These are phyloP conservation scores for Paramecium octaurelia DNA, from an alignment of 73 alveolate species.

Conservation along the genomic window DNA sequence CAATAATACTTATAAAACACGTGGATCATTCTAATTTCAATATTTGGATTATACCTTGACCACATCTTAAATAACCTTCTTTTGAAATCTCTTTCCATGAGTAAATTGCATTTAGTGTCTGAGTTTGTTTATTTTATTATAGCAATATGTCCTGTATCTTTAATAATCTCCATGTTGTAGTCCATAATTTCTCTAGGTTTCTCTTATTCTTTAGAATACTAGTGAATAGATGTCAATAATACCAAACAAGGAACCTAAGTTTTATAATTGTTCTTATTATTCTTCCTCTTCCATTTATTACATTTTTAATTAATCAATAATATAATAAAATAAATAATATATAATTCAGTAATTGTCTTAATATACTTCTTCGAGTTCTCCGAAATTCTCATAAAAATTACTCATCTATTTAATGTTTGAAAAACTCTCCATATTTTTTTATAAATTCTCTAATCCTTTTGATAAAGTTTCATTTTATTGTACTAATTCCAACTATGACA, in stretches of 20 bases:
- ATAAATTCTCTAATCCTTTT: background rate
- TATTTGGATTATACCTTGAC: background rate
- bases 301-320: background rate
- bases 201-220: conserved; percentile 2
- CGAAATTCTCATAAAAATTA: background rate
- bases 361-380: background rate
- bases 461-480: background rate
- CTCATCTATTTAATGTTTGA: background rate
- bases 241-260: conserved; percentile 17
- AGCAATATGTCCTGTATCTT: conserved; percentile 35
- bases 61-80: background rate
- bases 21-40: conserved; percentile 43
- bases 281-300: background rate
- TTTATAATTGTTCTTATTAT: background rate
- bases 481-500: background rate
- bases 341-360: background rate
- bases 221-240: background rate
- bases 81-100: conserved; percentile 32
- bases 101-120: conserved; percentile 7
- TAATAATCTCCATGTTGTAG: conserved; percentile 33
- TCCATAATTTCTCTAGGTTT: conserved; percentile 8
- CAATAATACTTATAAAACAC: conserved; percentile 32
- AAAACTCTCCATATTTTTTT: background rate
- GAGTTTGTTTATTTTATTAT: background rate
- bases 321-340: background rate